Evolutionary conservation across 2,329 filamentous ascomycete species (phyloP).

Genomic region (Penicillium sp.): DNA sequence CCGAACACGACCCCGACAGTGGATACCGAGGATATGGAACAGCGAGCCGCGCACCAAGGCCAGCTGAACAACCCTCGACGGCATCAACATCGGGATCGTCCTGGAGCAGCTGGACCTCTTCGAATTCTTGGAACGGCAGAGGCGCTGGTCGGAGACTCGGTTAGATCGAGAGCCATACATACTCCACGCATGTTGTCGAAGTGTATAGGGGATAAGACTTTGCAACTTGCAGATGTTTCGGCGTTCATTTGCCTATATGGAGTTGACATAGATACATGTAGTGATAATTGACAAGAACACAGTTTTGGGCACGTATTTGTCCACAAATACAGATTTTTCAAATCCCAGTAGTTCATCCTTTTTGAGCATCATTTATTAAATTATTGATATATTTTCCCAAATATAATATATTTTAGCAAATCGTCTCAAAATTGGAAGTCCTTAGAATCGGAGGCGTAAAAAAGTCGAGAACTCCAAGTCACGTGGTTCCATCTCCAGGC

Average conservation of each 20-base stretch:
- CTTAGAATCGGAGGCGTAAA: background rate
- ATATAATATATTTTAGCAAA: background rate
- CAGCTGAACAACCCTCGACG: constrained; percentile 1
- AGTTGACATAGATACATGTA: background rate
- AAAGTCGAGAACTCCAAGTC: constrained; percentile 7
- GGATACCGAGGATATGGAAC: constrained; percentile 62
- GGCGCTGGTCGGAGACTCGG: constrained; percentile 43
- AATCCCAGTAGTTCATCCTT: background rate
- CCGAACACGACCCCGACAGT: constrained; percentile 44
- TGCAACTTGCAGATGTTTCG: background rate
- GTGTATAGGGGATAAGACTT: background rate
- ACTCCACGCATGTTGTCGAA: background rate
- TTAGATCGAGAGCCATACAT: background rate
- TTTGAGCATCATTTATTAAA: background rate
- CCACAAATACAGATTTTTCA: background rate
- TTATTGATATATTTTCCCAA: background rate
- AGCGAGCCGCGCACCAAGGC: constrained; percentile 48
- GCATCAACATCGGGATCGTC: constrained; percentile 13
- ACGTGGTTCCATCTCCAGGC: constrained; percentile 6
- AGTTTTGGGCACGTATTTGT: background rate
- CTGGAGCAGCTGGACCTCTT: constrained; percentile 30
- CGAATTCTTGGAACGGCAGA: constrained; percentile 38
- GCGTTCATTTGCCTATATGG: background rate
- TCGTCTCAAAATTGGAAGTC: background rate
- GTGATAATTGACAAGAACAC: background rate